phyloP scores from a whole-genome alignment of 163 green algal species.

The Chloroidium sp. region DNA sequence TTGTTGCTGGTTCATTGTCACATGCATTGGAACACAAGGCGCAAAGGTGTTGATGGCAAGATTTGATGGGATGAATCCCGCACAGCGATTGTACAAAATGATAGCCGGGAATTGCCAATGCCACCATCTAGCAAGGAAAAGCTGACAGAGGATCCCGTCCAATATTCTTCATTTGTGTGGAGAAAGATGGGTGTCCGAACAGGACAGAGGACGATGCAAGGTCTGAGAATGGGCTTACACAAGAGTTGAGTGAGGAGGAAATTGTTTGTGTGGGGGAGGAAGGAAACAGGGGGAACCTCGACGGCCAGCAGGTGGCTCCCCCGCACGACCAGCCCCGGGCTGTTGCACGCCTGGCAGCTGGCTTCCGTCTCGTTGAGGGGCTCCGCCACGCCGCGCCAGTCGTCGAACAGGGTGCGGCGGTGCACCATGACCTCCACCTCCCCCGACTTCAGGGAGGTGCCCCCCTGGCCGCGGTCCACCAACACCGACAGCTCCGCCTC shows the following conservation, averaged over 20 bases:
- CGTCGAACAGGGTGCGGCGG: constrained; percentile 47
- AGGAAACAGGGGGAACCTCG: constrained; percentile 7
- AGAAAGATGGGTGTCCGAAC: background rate
- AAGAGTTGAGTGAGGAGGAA: background rate
- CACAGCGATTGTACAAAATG: too few relatives aligned
- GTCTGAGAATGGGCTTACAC: background rate
- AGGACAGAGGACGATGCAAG: background rate
- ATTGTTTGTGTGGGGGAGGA: background rate
- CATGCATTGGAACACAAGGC: too few relatives aligned
- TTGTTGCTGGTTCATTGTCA: too few relatives aligned
- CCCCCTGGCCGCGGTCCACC: constrained; percentile 62
- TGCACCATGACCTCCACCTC: constrained; percentile 76
- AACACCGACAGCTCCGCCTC: constrained; percentile 38
- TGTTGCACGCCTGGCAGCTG: constrained; percentile 34
- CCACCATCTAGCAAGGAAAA: background rate
- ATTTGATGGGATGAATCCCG: too few relatives aligned
- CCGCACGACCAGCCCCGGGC: constrained; percentile 37
- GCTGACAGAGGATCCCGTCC: too few relatives aligned
- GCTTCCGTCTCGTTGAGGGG: constrained; percentile 66
- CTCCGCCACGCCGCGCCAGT: constrained; percentile 62
- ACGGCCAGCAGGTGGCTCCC: constrained; percentile 35
- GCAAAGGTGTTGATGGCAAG: too few relatives aligned
- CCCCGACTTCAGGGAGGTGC: constrained; percentile 49
- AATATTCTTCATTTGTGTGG: background rate
- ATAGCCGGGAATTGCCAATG: background rate